Conservation (phyloP, 2,329 filamentous ascomycete species). For the Lanzia echinophila region DNA sequence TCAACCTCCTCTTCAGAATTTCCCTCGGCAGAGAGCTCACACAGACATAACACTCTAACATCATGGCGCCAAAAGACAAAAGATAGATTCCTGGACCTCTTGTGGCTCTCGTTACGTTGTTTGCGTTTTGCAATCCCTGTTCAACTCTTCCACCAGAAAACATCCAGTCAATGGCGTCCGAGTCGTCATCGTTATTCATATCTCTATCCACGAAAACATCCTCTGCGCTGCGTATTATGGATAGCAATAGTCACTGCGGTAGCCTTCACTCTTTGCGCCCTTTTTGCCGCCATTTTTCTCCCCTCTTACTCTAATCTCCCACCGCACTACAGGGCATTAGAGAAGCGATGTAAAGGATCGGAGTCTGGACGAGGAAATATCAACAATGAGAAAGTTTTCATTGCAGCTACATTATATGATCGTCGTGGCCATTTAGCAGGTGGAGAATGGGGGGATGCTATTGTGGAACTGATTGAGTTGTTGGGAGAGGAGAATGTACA, state of each 20-base stretch:
- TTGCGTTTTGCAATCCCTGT: background rate
- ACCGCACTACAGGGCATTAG: background rate
- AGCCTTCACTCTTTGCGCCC: background rate
- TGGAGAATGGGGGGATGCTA: background rate
- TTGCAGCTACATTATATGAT: background rate
- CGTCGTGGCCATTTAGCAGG: background rate
- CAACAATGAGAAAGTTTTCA: background rate
- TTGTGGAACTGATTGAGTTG: background rate
- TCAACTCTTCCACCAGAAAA: background rate
- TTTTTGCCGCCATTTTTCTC: background rate
- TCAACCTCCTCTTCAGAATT: background rate
- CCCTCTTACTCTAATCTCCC: background rate
- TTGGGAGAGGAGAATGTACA: background rate
- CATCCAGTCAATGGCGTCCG: background rate
- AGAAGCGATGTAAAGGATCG: background rate
- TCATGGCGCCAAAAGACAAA: no score
- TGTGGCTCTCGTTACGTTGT: background rate
- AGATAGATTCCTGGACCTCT: no score
- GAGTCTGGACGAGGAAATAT: background rate
- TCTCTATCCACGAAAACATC: background rate
- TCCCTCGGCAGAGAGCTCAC: background rate
- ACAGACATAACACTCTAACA: background rate
- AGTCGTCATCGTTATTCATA: background rate
- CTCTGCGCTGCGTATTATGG: background rate
- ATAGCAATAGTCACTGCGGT: background rate